Evolutionary conservation across 768 basidiomycete species (phyloP).

Genomic region (Clitopilus hobsonii): DNA sequence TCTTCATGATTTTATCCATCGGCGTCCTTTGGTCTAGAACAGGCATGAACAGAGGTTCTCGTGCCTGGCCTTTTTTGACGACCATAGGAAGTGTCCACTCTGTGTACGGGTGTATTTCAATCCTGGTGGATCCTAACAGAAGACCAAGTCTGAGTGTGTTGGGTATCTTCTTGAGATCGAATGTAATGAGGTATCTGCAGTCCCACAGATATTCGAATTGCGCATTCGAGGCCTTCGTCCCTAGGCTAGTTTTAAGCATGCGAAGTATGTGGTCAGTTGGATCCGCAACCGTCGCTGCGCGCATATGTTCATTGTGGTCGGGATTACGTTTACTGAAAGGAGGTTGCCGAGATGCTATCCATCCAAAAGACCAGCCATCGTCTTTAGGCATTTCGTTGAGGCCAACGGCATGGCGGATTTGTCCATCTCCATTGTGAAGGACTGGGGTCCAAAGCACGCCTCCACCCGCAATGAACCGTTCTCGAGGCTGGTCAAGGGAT

Average conservation of each 20-base stretch:
- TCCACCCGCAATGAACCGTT: conserved; percentile 50
- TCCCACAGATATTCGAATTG: conserved; percentile 51
- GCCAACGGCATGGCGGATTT: neutral
- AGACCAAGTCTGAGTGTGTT: conserved; percentile 24
- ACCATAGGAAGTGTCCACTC: neutral
- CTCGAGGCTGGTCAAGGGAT: conserved; percentile 16
- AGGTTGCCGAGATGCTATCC: conserved; percentile 62
- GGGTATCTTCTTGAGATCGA: conserved; percentile 43
- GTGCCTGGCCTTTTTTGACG: no score
- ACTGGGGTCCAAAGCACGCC: conserved; percentile 65
- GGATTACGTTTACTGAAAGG: conserved; percentile 31
- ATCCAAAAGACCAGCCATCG: conserved; percentile 29
- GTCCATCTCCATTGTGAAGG: conserved; percentile 5
- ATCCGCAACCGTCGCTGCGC: conserved; percentile 32
- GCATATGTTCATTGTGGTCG: conserved; percentile 4
- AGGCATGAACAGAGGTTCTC: no score
- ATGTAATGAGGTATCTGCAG: conserved; percentile 52
- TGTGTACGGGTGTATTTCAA: neutral
- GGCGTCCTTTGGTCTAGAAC: neutral
- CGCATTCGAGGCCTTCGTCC: conserved; percentile 11
- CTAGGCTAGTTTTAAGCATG: conserved; percentile 11
- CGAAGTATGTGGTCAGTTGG: conserved; percentile 27
- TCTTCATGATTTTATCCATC: neutral
- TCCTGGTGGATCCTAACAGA: neutral
- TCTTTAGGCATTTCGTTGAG: conserved; percentile 8